These are phyloP conservation scores for Stereum hirsutum DNA, from an alignment of 1,284 basidiomycete genomes.

Conservation along the genomic window DNA sequence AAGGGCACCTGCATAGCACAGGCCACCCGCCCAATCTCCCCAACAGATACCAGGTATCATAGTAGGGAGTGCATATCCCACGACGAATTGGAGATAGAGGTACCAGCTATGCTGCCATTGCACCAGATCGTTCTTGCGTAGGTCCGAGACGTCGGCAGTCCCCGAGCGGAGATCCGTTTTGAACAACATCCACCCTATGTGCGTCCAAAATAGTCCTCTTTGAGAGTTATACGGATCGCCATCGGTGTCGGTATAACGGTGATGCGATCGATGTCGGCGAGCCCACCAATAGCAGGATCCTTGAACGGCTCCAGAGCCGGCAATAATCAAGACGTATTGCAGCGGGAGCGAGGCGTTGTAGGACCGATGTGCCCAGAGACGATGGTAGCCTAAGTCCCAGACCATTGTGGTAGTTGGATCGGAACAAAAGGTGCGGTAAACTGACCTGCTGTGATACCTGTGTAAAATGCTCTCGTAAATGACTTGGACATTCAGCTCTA, in stretches of 20 bases:
- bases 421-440: no score
- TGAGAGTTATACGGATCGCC: slow-evolving; percentile 86
- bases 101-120: slow-evolving; percentile 84
- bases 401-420: no score
- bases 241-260: slow-evolving; percentile 86
- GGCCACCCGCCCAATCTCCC: slow-evolving; percentile 79
- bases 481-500: no score
- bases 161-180: slow-evolving; percentile 75
- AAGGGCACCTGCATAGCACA: slow-evolving; percentile 72
- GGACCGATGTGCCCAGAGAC: slow-evolving; percentile 86
- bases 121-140: slow-evolving; percentile 66
- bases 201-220: slow-evolving; percentile 75
- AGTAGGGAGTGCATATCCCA: slow-evolving; percentile 71
- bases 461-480: no score
- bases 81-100: slow-evolving; percentile 25
- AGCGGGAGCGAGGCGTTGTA: slow-evolving; percentile 76
- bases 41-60: slow-evolving; percentile 70
- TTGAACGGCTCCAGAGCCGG: slow-evolving; percentile 82
- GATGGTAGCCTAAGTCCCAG: slow-evolving; percentile 89
- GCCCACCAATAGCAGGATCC: slow-evolving; percentile 92
- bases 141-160: slow-evolving; percentile 73
- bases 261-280: slow-evolving; percentile 84
- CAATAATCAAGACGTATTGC: slow-evolving; percentile 67
- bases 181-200: slow-evolving; percentile 88
- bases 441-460: no score